Evolutionary conservation across 352 stramenopile genomes (phyloP), one percentile per base, ranked within the genome.

Genomic region (Pythium oligandrum): DNA sequence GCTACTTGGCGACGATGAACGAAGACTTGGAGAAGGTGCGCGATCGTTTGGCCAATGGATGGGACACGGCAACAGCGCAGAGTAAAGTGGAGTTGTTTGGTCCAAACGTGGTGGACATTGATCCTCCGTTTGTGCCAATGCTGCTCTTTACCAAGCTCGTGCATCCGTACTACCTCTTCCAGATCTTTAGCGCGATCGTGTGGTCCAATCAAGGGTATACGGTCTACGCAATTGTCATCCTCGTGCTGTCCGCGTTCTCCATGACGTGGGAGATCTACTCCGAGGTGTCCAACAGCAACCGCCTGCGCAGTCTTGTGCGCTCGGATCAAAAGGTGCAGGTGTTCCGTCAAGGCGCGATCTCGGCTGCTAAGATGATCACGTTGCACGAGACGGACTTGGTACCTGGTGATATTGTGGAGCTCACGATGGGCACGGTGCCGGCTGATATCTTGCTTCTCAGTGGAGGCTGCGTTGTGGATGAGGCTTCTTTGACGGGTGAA

Each of bases 141-240:
- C 50, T 81, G 32, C 31, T 84, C 40, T 70, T 79, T 42, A 9
- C 60, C 32, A 81, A 78, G 48, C 5, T 74, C 12, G 59, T 74
- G 44, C 71, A 76, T 31, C 71, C 68, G 44, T 82, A 71, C 49
- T 78, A 82, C 55, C 10, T 82, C 3, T 78, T 82, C 40, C 68
- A 82, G 57, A n/a, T 76, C 10, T 74, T 82, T 53, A 74, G 66
- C 33, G 48, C 57, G 6, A 58, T 34, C 0, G 54, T 82, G 11
- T 82, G 71, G 71, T 59, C 74, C 33, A 48, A 45, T 6, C 36
- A 76, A n/a, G 44, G 68, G 1, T 78, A 82, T 44, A 67, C 53
- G 2, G 50, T 57, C 3, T 76, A 76, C 51, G 60, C 71, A 2
- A 43, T 70, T 8, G 63, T 76, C 11, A 68, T 82, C 33, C 9